phyloP scores from a whole-genome alignment of 768 basidiomycete species.

The Mrakia hoshinonis region DNA sequence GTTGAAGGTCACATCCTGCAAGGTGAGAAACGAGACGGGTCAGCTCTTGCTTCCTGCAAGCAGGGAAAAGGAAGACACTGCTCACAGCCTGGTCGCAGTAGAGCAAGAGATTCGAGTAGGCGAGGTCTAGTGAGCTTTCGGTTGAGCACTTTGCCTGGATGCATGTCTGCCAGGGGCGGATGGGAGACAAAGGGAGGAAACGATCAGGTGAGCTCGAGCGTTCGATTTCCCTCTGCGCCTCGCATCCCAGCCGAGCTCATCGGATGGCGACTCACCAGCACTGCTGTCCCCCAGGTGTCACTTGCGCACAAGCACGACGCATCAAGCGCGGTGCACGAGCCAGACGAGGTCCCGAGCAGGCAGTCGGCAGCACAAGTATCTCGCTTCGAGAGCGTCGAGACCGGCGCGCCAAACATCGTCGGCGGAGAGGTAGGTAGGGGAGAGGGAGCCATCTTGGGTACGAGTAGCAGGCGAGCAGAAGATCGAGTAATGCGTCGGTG shows the following conservation, averaged over 20 bases:
- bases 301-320: constrained; percentile 8
- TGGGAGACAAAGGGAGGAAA: neutral
- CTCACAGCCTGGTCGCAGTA: constrained; percentile 17
- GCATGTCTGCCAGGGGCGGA: neutral
- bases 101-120: constrained; percentile 18
- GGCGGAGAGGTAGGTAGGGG: neutral
- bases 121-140: neutral
- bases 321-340: constrained; percentile 17
- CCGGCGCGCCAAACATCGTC: neutral
- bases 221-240: too few species aligned
- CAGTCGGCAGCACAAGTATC: constrained; percentile 9
- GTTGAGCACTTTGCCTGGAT: constrained; percentile 11
- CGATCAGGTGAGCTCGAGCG: neutral
- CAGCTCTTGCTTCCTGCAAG: neutral
- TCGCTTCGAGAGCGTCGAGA: neutral
- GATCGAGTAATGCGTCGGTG: neutral
- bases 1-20: neutral
- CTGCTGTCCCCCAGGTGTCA: neutral
- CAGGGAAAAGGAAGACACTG: neutral
- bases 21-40: neutral
- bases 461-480: neutral
- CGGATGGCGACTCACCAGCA: constrained; percentile 1
- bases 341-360: neutral
- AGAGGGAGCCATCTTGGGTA: neutral
- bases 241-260: neutral